phyloP scores from a whole-genome alignment of 176 grass and related monocot genomes.

The Eragrostis nindensis region DNA sequence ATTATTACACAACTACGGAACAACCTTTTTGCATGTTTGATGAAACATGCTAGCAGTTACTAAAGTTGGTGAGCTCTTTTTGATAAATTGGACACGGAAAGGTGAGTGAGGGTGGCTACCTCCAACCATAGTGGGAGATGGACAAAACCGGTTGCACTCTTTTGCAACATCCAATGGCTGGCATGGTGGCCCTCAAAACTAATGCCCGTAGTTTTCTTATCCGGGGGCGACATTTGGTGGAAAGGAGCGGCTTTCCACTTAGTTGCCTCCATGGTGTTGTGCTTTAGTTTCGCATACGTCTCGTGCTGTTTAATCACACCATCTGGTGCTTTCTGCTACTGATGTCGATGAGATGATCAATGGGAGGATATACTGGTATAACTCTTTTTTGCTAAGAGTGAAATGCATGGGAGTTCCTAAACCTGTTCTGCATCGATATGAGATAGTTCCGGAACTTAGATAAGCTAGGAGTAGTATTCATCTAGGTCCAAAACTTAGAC shows the following conservation, averaged over 20 bases:
- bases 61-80: background rate
- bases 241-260: constrained; percentile 32
- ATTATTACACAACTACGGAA: background rate
- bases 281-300: constrained; percentile 4
- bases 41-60: constrained; percentile 4
- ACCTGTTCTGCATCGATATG: no score
- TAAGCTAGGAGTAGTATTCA: no score
- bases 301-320: background rate
- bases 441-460: no score
- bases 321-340: constrained; percentile 1
- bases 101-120: constrained; percentile 30
- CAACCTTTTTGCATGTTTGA: background rate
- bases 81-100: background rate
- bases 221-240: constrained; percentile 25
- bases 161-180: constrained; percentile 33
- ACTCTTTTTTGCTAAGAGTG: background rate
- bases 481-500: no score
- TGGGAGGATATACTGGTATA: background rate
- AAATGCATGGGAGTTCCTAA: no score
- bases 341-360: background rate
- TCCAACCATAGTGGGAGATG: constrained; percentile 43
- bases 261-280: constrained; percentile 14
- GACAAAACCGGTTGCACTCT: constrained; percentile 45
- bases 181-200: constrained; percentile 17
- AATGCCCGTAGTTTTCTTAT: constrained; percentile 54